Conservation (phyloP, 805 yeast genomes). For the Suhomyces faveliae region DNA sequence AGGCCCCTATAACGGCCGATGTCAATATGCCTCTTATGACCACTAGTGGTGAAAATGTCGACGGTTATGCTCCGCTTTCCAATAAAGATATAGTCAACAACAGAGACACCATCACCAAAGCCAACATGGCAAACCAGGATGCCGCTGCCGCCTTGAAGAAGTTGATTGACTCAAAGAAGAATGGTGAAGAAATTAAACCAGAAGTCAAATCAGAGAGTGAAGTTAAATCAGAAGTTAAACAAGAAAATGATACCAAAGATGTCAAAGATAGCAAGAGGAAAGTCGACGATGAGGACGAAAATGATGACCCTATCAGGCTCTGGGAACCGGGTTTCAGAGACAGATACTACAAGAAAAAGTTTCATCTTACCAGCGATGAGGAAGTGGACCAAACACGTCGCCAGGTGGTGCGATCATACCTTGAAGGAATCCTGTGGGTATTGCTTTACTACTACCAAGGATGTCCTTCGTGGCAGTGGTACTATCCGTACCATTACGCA, state of each 20-base stretch:
- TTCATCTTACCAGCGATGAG: conserved; percentile 54
- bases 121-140: conserved; percentile 66
- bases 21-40: conserved; percentile 75
- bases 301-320: conserved; percentile 49
- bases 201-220: background rate
- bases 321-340: conserved; percentile 87
- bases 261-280: conserved; percentile 11
- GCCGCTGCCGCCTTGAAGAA: conserved; percentile 61
- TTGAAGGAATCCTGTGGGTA: conserved; percentile 98
- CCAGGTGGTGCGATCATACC: conserved; percentile 66
- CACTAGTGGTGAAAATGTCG: conserved; percentile 69
- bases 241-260: background rate
- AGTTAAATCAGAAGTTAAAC: too few relatives aligned
- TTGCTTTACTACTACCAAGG: conserved; percentile 92
- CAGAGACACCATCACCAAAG: conserved; percentile 60
- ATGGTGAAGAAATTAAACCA: background rate
- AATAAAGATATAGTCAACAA: conserved; percentile 71
- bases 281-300: conserved; percentile 26
- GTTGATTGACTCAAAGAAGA: conserved; percentile 30
- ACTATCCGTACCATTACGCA: conserved; percentile 94
- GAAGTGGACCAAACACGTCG: conserved; percentile 53
- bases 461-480: conserved; percentile 99
- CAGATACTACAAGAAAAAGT: conserved; percentile 78
- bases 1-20: conserved; percentile 68
- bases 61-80: conserved; percentile 59